Base-by-base conservation (phyloP, 2,329 filamentous ascomycete genomes). In the Cladosporium sp. region DNA sequence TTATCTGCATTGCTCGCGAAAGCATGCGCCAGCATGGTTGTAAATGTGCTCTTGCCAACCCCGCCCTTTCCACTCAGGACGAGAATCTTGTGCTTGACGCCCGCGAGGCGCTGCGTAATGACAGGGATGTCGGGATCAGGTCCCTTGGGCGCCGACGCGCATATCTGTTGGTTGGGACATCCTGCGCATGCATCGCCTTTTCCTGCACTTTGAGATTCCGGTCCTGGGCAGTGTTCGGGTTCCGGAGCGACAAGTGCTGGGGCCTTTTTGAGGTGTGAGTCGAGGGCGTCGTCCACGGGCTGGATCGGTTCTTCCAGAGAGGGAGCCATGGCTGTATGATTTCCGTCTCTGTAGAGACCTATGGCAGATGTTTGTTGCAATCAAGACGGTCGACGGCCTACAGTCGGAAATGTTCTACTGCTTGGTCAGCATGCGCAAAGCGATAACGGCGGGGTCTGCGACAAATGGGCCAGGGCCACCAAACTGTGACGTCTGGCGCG, bases 21-120 rank as follows among this genome's bases (percentile, higher is more conserved):
- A 1, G 88, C 91, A 67, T 95, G 89, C 2, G 88, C 87, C 14
- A 97, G 82, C 63, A 97, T 82, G 2, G 84, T 86, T 3, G 88
- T 92, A 66, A 97, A 95, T 0, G 93, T 97, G 61, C 87, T 93
- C 73, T 98, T 98, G 7, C 93, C 93, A 1, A 98, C 93, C 43
- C 93, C 93, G 56, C 93, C 93, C 77, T 97, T 98, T 57, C 93
- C 93, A 48, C 86, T 92, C 4, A 98, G 78, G 5, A 98, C 85
- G 48, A 98, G 80, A 53, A 98, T 86, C 72, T 97, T 97, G 74
- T 97, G 92, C 63, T 83, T 83, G 57, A 98, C 87, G 48, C 82
- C 82, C 9, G 84, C 78, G 3, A 98, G 83, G 3, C 92, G 87
- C 52, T 85, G 81, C 13, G 90, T 86, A 63, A 98, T 96, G 60